phyloP scores from a whole-genome alignment of 768 basidiomycete genomes.

The Amanita brunnescens region DNA sequence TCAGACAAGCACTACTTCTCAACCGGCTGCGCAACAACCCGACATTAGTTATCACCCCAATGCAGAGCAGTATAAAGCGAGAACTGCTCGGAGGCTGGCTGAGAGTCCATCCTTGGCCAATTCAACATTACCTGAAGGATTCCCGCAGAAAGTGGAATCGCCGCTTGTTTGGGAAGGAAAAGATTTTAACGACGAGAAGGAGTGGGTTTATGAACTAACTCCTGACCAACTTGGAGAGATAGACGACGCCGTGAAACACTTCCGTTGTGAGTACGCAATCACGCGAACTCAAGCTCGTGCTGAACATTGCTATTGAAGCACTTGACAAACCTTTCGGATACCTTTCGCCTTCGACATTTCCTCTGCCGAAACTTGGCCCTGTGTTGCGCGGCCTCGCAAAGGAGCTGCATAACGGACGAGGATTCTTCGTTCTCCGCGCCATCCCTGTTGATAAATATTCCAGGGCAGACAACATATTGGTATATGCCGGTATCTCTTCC shows the following conservation, averaged over 20 bases:
- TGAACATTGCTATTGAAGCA: background rate
- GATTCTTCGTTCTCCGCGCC: conserved; percentile 40
- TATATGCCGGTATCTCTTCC: conserved; percentile 40
- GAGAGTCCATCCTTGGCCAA: conserved; percentile 24
- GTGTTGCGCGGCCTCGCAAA: conserved; percentile 27
- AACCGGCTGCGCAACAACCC: conserved; percentile 18
- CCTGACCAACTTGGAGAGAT: conserved; percentile 27
- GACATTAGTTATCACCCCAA: conserved; percentile 33
- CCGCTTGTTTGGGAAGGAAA: conserved; percentile 36
- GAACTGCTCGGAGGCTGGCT: conserved; percentile 26
- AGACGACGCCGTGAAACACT: conserved; percentile 24
- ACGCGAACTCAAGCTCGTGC: background rate
- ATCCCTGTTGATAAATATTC: conserved; percentile 35
- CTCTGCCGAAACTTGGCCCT: conserved; percentile 30
- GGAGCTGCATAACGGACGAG: conserved; percentile 36
- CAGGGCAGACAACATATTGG: conserved; percentile 28
- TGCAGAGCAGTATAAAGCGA: conserved; percentile 27
- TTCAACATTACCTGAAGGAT: conserved; percentile 25
- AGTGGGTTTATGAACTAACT: conserved; percentile 31
- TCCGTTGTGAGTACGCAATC: conserved; percentile 16
- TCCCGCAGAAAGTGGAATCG: conserved; percentile 25
- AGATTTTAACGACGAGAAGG: conserved; percentile 30
- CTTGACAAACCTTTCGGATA: conserved; percentile 20
- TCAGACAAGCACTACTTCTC: background rate
- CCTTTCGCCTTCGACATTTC: conserved; percentile 29